Conservation (phyloP, 1,139 yeast species). For the Geotrichum bryndzae region DNA sequence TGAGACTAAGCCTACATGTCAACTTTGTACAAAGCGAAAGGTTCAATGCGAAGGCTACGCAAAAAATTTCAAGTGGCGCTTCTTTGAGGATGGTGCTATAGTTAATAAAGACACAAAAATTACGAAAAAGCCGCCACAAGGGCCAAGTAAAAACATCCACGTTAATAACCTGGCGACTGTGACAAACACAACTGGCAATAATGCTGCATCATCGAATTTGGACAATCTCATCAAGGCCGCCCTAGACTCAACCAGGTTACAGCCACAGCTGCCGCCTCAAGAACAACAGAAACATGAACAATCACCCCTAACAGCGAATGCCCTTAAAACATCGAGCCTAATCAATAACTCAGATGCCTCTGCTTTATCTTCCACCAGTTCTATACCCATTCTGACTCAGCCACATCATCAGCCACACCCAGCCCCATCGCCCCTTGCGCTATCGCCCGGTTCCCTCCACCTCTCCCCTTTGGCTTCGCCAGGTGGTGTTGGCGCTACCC, state of each 20-base stretch:
- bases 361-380: not conserved
- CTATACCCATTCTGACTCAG: not conserved
- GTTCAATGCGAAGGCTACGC: conserved; percentile 59
- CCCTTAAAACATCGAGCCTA: not conserved
- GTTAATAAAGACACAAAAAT: conserved; percentile 25
- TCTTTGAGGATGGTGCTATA: conserved; percentile 36
- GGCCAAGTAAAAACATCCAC: not conserved
- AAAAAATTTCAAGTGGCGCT: conserved; percentile 57
- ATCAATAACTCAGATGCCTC: not conserved
- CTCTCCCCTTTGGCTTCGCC: not conserved
- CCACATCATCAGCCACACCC: not conserved
- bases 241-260: conserved; percentile 6
- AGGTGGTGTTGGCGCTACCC: not conserved
- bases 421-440: not conserved
- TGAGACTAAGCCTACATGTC: conserved; percentile 50
- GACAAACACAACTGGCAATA: not conserved
- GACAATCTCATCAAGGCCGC: conserved; percentile 12
- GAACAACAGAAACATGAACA: not conserved
- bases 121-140: not conserved
- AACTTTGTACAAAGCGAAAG: conserved; percentile 40
- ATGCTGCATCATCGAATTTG: not conserved
- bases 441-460: not conserved
- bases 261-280: not conserved
- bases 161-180: not conserved
- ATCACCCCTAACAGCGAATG: not conserved